Percentiles rank a stretch among this genome's conserved stretches.
Evolutionary conservation across 2,329 filamentous ascomycete species (phyloP).

Genomic region (Tolypocladium nubicola): DNA sequence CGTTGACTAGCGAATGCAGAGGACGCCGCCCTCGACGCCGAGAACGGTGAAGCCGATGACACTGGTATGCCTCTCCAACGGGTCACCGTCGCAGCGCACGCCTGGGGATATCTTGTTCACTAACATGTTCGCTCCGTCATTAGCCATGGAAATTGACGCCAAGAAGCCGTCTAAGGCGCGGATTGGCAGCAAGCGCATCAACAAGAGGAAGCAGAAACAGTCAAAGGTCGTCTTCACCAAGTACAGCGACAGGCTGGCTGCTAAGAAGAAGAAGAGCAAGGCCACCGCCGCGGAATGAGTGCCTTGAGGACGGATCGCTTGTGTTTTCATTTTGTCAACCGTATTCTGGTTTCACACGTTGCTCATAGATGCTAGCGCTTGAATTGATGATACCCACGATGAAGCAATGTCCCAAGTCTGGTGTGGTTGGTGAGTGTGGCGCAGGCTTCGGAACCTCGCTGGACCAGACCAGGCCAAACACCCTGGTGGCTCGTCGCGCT

Average conservation of each 20-base stretch:
- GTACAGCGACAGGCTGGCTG: constrained; percentile 39
- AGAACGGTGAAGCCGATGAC: constrained; percentile 19
- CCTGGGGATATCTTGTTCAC: constrained; percentile 6
- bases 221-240: constrained; percentile 50
- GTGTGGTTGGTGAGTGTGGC: constrained; percentile 3
- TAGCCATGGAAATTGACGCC: constrained; percentile 49
- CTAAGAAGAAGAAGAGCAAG: constrained; percentile 28
- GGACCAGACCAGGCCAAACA: neutral
- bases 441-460: constrained; percentile 1
- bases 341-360: neutral
- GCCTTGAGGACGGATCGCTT: neutral
- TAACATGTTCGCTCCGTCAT: neutral
- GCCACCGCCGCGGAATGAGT: neutral
- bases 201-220: constrained; percentile 47
- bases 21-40: constrained; percentile 15
- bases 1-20: constrained; percentile 7
- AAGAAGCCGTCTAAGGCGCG: constrained; percentile 30
- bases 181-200: constrained; percentile 38
- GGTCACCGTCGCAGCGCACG: neutral
- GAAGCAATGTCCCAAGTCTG: neutral
- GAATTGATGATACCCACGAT: constrained; percentile 8
- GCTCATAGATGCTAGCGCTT: constrained; percentile 3
- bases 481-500: neutral
- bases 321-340: neutral
- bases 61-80: constrained; percentile 11